phyloP scores from a whole-genome alignment of 345 rosid species.

The Gossypium australe region DNA sequence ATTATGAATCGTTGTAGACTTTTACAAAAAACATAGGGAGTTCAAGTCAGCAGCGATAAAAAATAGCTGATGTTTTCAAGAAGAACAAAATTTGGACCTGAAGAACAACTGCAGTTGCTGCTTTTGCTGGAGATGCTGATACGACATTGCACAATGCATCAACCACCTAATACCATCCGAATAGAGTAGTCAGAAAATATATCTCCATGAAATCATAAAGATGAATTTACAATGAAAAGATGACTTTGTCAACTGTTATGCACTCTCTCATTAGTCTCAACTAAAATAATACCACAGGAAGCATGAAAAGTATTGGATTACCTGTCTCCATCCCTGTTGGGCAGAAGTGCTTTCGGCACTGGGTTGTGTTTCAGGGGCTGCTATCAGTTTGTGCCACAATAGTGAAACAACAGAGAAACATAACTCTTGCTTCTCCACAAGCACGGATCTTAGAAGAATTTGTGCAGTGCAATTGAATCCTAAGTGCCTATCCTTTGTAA shows the following conservation, averaged over 20 bases:
- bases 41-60: slow-evolving; percentile 12
- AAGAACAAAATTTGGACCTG: slow-evolving; percentile 62
- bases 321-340: slow-evolving; percentile 99
- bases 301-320: slow-evolving; percentile 17
- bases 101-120: slow-evolving; percentile 91
- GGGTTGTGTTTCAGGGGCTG: slow-evolving; percentile 85
- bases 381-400: slow-evolving; percentile 88
- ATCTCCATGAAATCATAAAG: neutral
- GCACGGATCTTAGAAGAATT: slow-evolving; percentile 77
- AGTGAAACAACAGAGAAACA: slow-evolving; percentile 93
- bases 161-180: slow-evolving; percentile 53
- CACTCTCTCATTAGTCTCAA: neutral
- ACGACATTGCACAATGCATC: slow-evolving; percentile 96
- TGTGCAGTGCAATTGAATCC: slow-evolving; percentile 83
- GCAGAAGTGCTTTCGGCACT: slow-evolving; percentile 94
- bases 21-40: neutral
- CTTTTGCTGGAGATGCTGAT: slow-evolving; percentile 80
- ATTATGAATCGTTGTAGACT: neutral
- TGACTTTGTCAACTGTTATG: neutral
- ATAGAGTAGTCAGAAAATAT: slow-evolving; percentile 15
- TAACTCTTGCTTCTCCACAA: slow-evolving; percentile 84
- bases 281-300: neutral
- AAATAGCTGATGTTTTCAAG: slow-evolving; percentile 8
- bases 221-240: neutral
- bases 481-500: slow-evolving; percentile 80